Evolutionary conservation across 129 eudicot species (phyloP), one percentile per base, ranked within the genome.

Genomic region (Flaveria linearis): DNA sequence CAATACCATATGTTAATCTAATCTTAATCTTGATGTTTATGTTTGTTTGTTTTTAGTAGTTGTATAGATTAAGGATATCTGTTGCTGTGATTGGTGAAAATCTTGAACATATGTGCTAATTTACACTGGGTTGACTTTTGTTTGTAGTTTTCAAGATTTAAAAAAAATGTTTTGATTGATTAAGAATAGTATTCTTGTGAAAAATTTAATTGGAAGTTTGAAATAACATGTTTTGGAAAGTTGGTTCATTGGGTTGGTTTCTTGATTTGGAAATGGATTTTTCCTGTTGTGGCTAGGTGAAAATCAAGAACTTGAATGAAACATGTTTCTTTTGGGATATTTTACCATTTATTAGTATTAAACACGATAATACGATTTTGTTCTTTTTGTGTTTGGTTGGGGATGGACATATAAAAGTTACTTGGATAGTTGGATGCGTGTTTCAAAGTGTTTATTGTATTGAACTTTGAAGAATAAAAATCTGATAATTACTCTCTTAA

Each of bases 21-120:
- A 36, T 36, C 1, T 4, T 36, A 0, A 36, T 36, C 41, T 36
- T 36, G 41, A 36, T 36, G 41, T 65, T 36, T 36, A 36, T 36
- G 41, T 57, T 46, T 36, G 33, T 53, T 56, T 51, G 68, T 68
- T 71, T 79, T 79, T 18, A 53, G 5, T 17, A 41, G 22, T 72
- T 41, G 39, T 25, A 25, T 16, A 23, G 39, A 61, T 71, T 62
- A 61, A 71, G 36, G 55, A 57, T 47, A 9, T 63, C 2, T 28
- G 47, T 42, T 68, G 18, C 36, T 57, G 49, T 30, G 7, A 25
- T 36, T 69, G 63, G 41, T 78, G 13, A 45, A 45, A 45, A 3
- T 69, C 62, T 56, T 56, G 62, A 56, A 56, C 62, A 56, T 56
- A 18, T 69, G 71, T 57, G 69, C 68, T 4, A 76, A 10, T 66